Conservation (phyloP, 2,329 filamentous ascomycete species). For the Phialophora expanda region DNA sequence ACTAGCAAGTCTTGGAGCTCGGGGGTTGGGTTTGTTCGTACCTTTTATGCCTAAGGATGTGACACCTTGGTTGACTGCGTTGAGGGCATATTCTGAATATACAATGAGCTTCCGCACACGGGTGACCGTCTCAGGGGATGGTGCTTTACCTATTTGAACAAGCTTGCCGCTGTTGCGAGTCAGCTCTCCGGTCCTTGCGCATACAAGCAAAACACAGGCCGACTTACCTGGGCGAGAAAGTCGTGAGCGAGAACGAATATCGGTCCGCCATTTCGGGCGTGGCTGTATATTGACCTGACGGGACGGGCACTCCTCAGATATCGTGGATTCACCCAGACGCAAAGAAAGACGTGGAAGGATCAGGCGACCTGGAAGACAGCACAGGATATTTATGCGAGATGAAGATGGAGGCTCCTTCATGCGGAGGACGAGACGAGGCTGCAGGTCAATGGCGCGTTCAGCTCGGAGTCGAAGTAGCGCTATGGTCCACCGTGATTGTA, state of each 20-base stretch:
- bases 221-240: constrained; percentile 96
- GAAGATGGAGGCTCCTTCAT: constrained; percentile 1
- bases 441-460: constrained; percentile 27
- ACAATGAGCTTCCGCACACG: constrained; percentile 35
- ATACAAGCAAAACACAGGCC: constrained; percentile 35
- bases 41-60: constrained; percentile 99
- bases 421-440: constrained; percentile 22
- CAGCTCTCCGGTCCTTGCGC: constrained; percentile 45
- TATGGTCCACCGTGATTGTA: not conserved
- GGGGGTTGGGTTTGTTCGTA: constrained; percentile 52
- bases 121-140: constrained; percentile 25
- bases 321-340: not conserved
- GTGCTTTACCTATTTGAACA: constrained; percentile 84
- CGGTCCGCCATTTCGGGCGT: constrained; percentile 79
- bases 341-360: not conserved
- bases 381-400: not conserved
- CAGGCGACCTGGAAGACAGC: not conserved
- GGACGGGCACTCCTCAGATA: not conserved
- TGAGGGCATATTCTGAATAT: constrained; percentile 89
- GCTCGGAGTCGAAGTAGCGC: not conserved
- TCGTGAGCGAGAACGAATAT: constrained; percentile 99
- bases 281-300: not conserved
- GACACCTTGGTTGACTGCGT: constrained; percentile 98
- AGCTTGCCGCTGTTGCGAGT: constrained; percentile 81
- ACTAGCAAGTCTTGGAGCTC: not conserved